phyloP scores from a whole-genome alignment of 108 stramenopile species.

The Cyclotella cryptica region DNA sequence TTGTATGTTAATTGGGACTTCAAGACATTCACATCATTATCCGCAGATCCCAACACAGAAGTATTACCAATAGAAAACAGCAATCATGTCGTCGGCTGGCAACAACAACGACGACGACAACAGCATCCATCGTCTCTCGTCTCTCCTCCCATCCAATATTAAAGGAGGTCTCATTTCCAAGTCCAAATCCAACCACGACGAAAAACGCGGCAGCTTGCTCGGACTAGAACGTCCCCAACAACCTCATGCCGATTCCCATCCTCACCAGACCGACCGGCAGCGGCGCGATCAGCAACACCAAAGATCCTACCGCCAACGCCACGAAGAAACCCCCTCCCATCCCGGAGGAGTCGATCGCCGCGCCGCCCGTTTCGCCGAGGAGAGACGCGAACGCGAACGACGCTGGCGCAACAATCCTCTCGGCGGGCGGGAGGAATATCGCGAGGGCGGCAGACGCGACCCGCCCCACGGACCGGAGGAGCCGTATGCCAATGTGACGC shows the following conservation, averaged over 20 bases:
- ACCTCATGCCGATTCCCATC: not conserved
- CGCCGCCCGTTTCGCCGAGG: conserved; percentile 44
- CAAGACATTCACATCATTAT: too few species aligned
- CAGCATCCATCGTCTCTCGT: conserved; percentile 57
- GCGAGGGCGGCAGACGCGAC: not conserved
- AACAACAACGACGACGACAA: not conserved
- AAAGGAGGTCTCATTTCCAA: conserved; percentile 59
- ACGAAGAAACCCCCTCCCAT: conserved; percentile 78
- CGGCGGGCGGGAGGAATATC: not conserved
- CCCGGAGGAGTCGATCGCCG: conserved; percentile 70
- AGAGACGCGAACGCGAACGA: conserved; percentile 11
- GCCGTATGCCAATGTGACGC: conserved; percentile 29
- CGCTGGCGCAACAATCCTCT: not conserved
- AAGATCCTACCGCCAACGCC: conserved; percentile 49
- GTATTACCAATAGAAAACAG: too few species aligned
- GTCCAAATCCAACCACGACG: conserved; percentile 37
- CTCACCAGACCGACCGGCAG: conserved; percentile 4
- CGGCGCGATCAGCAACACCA: conserved; percentile 10
- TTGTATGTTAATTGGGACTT: too few species aligned
- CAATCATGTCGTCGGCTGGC: not conserved
- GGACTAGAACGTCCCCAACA: conserved; percentile 27
- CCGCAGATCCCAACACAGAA: too few species aligned
- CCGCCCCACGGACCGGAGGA: not conserved
- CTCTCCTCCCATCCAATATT: conserved; percentile 67
- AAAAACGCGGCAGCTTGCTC: conserved; percentile 4